These are phyloP conservation scores for Rubroboletus satanas DNA, from an alignment of 768 basidiomycete genomes.

Conservation along the genomic window DNA sequence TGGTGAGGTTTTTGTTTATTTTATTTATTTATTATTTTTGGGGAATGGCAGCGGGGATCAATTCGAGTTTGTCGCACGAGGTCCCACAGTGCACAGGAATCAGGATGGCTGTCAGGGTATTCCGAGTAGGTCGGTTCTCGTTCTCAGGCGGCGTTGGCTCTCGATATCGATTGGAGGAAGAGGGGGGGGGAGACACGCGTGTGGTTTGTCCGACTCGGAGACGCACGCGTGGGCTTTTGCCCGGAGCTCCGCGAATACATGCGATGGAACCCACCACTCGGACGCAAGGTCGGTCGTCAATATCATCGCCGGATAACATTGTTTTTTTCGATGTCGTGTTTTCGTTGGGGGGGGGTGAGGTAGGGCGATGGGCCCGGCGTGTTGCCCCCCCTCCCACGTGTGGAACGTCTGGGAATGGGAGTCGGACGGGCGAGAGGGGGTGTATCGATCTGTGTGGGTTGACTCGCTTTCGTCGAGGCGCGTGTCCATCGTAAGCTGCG, in stretches of 20 bases:
- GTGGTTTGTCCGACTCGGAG: too few species aligned
- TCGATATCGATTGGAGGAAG: too few species aligned
- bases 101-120: background rate
- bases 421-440: conserved; percentile 15
- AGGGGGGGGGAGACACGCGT: too few species aligned
- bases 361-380: conserved; percentile 43
- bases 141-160: background rate
- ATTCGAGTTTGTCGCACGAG: too few species aligned
- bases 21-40: background rate
- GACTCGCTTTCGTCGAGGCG: conserved; percentile 52
- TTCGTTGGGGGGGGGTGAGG: conserved; percentile 42
- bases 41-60: conserved; percentile 1
- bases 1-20: background rate
- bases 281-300: background rate
- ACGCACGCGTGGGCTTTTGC: too few species aligned
- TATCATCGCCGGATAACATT: conserved; percentile 42
- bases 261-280: background rate
- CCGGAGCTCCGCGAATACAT: background rate
- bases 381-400: background rate
- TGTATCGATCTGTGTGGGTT: conserved; percentile 42
- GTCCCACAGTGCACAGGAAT: background rate
- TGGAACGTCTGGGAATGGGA: background rate
- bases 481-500: conserved; percentile 51
- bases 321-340: conserved; percentile 48
- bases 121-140: background rate